Base-by-base conservation (phyloP, 106 monocot species). In the Allium sativum region DNA sequence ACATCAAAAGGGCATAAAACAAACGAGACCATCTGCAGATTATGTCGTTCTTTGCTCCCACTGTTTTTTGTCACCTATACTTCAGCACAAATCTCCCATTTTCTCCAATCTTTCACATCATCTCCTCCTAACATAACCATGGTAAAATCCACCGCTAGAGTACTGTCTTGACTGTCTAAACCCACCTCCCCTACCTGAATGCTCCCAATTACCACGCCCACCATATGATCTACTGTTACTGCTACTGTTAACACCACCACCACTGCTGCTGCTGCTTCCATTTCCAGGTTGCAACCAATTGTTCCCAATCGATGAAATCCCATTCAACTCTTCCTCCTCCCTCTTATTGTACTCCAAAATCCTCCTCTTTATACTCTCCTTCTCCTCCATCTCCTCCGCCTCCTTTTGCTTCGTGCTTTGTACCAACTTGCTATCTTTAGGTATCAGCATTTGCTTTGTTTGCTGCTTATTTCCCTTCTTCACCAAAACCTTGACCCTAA, bases 311-410 rank as follows among this genome's bases (percentile, higher is more conserved):
- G 75, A 68, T 52, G 70, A 62, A 21, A 70, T 61, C 13, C 92
- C 87, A 70, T 71, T 88, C 0, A 70, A 69, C 53, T 96, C 95
- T 55, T 98, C 95, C 53, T 96, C 96, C 64, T 98, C 96, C 46
- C 96, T 77, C 62, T 98, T 91, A 65, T 98, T 98, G 67, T 98
- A 98, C 76, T 91, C 96, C 58, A 98, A 56, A 17, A 98, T 98
- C 74, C 75, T 79, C 80, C 76, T 68, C 70, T 98, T 98, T 17
- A 98, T 87, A 54, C 60, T 82, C 72, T 79, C 81, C 71, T 92
- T 98, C 80, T 98, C 96, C 72, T 98, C 91, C 63, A 98, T 55
- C 78, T 98, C 96, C 0, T 81, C 96, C 7, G 82, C 84, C 40
- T 91, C 96, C 50, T 91, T 79, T 52, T 98, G 84, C 61, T 87